Base-by-base conservation (phyloP, 2,329 filamentous ascomycete species). In the Cladophialophora psammophila region DNA sequence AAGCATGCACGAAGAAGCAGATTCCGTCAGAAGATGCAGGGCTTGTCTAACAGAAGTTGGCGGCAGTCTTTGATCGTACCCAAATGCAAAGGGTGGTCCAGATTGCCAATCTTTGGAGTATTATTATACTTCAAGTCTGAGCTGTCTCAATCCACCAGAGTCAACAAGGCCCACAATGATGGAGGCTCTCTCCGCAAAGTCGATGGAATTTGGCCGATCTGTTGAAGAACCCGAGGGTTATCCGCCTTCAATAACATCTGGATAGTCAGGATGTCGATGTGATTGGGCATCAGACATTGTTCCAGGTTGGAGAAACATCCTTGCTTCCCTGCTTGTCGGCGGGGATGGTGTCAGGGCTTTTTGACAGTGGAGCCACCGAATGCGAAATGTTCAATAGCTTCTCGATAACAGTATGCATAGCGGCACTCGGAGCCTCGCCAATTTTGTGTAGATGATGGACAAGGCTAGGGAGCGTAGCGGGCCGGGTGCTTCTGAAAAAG, bases 261-360 rank as follows among this genome's bases (percentile, higher is more conserved):
- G 15, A 12, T n/a, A 34, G 1, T 15, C 31, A 35, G 53, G 4
- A 34, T 18, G 15, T 36, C 10, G 53, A 36, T 36, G 15, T 35
- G 31, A 55, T 36, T 36, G 34, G 53, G 53, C 9, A 55, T 12
- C 3, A 35, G 3, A 34, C 26, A 35, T 10, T 55, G 53, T 31
- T 12, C 57, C 57, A 36, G 32, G 31, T 42, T 60, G 57, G 42
- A 60, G 40, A 52, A 36, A 26, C 5, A 3, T n/a, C 34, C 42
- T 32, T 50, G 12, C 34, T 48, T 18, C 26, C 26, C 15, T 52
- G 57, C 32, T 15, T 32, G 40, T 60, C 26, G 50, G 32, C 10
- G 42, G 40, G 34, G 15, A 52, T 34, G 20, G 26, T 31, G 31
- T 60, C 42, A 45, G 42, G 15, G 18, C 15, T n/a, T 35, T 35